These are phyloP conservation scores for Zygoascus ofunaensis DNA, from an alignment of 805 yeast species.

Conservation along the genomic window DNA sequence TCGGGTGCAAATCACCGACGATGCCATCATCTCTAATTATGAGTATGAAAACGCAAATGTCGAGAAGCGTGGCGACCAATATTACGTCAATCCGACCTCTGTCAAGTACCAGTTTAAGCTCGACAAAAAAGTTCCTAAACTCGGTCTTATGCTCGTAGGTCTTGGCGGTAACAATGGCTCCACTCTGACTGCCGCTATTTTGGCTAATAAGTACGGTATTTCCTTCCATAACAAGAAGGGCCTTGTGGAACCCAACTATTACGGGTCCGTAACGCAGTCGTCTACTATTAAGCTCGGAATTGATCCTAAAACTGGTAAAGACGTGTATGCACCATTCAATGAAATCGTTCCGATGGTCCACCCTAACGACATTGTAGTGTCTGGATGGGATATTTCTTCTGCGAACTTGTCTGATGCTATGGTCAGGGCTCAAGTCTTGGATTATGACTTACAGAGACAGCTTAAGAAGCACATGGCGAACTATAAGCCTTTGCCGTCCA, in stretches of 20 bases:
- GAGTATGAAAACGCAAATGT: conserved; percentile 72
- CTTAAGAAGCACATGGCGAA: conserved; percentile 54
- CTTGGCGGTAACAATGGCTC: conserved; percentile 96
- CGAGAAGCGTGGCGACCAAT: conserved; percentile 42
- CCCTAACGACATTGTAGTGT: conserved; percentile 82
- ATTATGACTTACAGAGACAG: conserved; percentile 71
- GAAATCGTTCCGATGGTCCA: conserved; percentile 77
- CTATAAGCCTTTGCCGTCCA: conserved; percentile 66
- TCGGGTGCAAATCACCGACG: conserved; percentile 42
- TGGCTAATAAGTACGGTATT: conserved; percentile 75
- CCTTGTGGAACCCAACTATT: conserved; percentile 66
- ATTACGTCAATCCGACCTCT: conserved; percentile 59
- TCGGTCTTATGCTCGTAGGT: conserved; percentile 87
- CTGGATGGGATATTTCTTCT: conserved; percentile 91
- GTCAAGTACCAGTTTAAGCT: conserved; percentile 78
- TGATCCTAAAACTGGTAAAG: conserved; percentile 62
- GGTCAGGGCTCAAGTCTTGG: conserved; percentile 80
- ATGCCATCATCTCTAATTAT: conserved; percentile 47
- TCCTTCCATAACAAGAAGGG: conserved; percentile 79
- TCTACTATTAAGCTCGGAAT: conserved; percentile 86
- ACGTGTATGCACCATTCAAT: conserved; percentile 87
- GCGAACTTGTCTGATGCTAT: conserved; percentile 66
- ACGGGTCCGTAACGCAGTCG: conserved; percentile 90
- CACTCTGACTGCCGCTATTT: conserved; percentile 73
- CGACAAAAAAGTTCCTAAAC: conserved; percentile 70